Evolutionary conservation across 495 filamentous ascomycete genomes (phyloP), one percentile per base, ranked within the genome.

Genomic region (Neurospora tetrasperma): DNA sequence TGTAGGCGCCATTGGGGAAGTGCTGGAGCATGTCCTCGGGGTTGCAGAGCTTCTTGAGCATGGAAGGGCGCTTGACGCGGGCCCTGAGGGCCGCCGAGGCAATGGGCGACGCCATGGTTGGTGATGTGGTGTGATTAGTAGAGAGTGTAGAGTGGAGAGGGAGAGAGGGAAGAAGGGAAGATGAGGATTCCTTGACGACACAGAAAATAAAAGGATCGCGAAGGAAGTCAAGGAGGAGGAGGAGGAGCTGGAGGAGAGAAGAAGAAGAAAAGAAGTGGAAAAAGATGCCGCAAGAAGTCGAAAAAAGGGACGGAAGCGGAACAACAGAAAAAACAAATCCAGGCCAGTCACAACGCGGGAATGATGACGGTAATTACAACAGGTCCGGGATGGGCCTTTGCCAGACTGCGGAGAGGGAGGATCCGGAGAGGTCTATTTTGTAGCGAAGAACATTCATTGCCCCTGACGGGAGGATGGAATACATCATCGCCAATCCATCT

Each of bases 1-100:
- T 87, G 79, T 94, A 95, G 10, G 91, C 81, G 79, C 90, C 90
- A 87, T 96, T 85, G 70, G 93, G 94, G 78, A 96, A 96, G 43
- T 90, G 85, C 71, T 90, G 85, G 69, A 97, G 85, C 71, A 96
- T 82, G 81, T 96, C 93, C 81, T 94, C 89, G 46, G 94, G 88
- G 72, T 87, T 89, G 73, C 90, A 89, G 35, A 97, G 83, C 84
- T 94, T 96, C 73, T 88, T 92, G 69, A 96, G 85, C 81, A 94
- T 90, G 5, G 90, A 91, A 18, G 93, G 92, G 69, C 93, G 88
- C 66, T 88, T 83, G 71, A 96, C 86, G 74, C 94, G 90, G 78
- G 89, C 87, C 84, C 89, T 92, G 75, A 97, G 84, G 70, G 91
- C 86, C 39, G 92, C 90, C 39, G 94, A 96, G 62, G 89, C 90